Percentiles rank a stretch among this genome's conserved stretches.
These are phyloP conservation scores for Chloris gayana DNA, from an alignment of 176 grass and related monocot genomes.

Conservation along the genomic window DNA sequence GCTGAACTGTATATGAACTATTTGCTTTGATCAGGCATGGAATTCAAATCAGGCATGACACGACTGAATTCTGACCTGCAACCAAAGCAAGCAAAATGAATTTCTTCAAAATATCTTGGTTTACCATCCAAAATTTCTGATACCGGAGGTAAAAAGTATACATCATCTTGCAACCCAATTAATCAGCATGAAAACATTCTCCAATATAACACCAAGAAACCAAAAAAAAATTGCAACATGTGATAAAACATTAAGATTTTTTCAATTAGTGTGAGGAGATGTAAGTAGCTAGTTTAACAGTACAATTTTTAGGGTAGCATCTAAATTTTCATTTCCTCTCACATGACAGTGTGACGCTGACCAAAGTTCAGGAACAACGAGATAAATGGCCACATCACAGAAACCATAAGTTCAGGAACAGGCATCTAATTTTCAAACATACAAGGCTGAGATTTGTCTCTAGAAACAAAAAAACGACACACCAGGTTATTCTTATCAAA, in stretches of 20 bases:
- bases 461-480: constrained; percentile 7
- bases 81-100: constrained; percentile 29
- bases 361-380: constrained; percentile 13
- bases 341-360: constrained; percentile 7
- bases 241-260: neutral
- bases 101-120: neutral
- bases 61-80: constrained; percentile 75
- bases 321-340: neutral
- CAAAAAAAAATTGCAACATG: neutral
- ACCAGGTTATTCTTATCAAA: constrained; percentile 16
- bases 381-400: neutral
- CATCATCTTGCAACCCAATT: neutral
- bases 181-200: neutral
- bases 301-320: constrained; percentile 7
- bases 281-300: neutral
- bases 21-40: constrained; percentile 60
- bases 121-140: neutral
- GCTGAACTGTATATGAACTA: constrained; percentile 26
- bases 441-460: neutral
- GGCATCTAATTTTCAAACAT: neutral
- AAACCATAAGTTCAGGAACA: neutral
- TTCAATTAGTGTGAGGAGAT: neutral
- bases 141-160: neutral
- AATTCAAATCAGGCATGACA: constrained; percentile 60
- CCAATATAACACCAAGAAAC: neutral